A percentile compares a stretch with the other conserved stretches of the same genome.
These are phyloP conservation scores for Vitis hybrid DNA, from an alignment of 177 flowering plant genomes.

Conservation along the genomic window DNA sequence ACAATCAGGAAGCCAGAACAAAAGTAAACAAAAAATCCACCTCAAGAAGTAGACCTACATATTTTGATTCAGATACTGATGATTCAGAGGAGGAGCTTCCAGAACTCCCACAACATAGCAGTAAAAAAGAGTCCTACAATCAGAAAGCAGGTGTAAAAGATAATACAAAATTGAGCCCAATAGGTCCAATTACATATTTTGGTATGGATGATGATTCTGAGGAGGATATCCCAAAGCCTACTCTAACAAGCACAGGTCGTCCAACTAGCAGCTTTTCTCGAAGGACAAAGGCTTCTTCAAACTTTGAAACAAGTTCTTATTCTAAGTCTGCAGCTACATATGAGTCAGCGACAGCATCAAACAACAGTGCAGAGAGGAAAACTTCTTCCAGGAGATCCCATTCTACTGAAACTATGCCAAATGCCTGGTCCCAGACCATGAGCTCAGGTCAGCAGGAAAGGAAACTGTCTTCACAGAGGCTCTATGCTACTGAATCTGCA, in stretches of 20 bases:
- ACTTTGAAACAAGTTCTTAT: slow-evolving; percentile 9
- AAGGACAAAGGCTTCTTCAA: slow-evolving; percentile 45
- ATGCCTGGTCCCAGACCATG: background rate
- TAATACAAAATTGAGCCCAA: slow-evolving; percentile 19
- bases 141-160: slow-evolving; percentile 14
- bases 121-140: slow-evolving; percentile 12
- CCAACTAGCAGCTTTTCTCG: slow-evolving; percentile 42
- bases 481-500: slow-evolving; percentile 23
- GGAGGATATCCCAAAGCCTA: slow-evolving; percentile 27
- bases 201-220: slow-evolving; percentile 28
- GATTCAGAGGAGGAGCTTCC: slow-evolving; percentile 25
- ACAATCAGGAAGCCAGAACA: slow-evolving; percentile 7
- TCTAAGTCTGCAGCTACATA: slow-evolving; percentile 11
- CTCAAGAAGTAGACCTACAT: slow-evolving; percentile 5
- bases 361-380: slow-evolving; percentile 16
- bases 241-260: slow-evolving; percentile 18
- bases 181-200: slow-evolving; percentile 23
- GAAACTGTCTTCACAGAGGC: slow-evolving; percentile 18
- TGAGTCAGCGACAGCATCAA: slow-evolving; percentile 20
- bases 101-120: slow-evolving; percentile 12
- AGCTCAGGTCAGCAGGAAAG: slow-evolving; percentile 1
- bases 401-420: slow-evolving; percentile 14
- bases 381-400: slow-evolving; percentile 17
- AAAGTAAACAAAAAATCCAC: slow-evolving; percentile 13
- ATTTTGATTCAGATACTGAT: slow-evolving; percentile 24